Base-by-base conservation (phyloP, 2,329 filamentous ascomycete species). In the Claviceps humidiphila region DNA sequence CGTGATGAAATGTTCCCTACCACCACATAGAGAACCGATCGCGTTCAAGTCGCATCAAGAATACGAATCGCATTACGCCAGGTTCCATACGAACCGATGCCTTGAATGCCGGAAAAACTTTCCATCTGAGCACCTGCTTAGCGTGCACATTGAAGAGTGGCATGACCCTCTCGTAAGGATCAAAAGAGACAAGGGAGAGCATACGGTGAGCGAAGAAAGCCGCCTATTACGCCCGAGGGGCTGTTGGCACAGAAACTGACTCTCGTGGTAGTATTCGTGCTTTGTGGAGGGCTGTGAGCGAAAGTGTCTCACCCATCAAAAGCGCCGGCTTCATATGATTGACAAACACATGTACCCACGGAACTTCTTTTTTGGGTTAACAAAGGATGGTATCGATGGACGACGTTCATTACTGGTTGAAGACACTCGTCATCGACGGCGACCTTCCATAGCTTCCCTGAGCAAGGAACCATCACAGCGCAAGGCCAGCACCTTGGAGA, bases 261-360 rank as follows among this genome's bases (percentile, higher is more conserved):
- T 24, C 41, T 39, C 3, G 20, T 38, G 26, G 14, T 54, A 93
- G 82, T 96, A 85, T 68, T 82, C 81, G 5, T 98, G 93, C 70
- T 94, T 97, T 61, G 82, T 96, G 6, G 86, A 95, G 63, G 83
- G 77, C 48, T 98, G 93, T 66, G 87, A 93, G 54, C 80, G 86
- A 58, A 83, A 89, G 64, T 96, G 90, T 69, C 81, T 80, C 52
- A 89, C 87, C 4, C 82, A 85, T 34, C 82, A 87, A 61, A 97
- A 95, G 68, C 80, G 93, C 45, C 78, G 87, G 38, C 80, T 88
- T 65, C 91, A 98, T 72, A 75, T 95, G 58, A 88, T 95, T 58
- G 90, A 95, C 72, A 96, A 95, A 70, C 93, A 98, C 68, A 78
- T 84, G 70, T 98, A 93, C 63, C 91, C 90, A 11, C 82, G 80